Conservation (phyloP, 768 basidiomycete genomes). For the Coprinellus micaceus region DNA sequence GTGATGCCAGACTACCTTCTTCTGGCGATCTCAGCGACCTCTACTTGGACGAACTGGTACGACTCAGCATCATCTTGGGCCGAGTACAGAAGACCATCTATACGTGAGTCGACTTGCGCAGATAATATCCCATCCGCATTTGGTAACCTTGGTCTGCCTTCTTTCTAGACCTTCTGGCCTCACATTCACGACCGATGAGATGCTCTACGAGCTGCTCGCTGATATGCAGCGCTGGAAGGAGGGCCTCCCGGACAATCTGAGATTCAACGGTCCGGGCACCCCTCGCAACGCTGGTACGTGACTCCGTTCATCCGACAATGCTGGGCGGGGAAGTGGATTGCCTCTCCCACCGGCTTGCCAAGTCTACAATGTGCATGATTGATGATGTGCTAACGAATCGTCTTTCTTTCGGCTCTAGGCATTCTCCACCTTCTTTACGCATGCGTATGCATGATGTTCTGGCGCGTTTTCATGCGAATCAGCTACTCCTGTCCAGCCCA, state of each 20-base stretch:
- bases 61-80: conserved; percentile 87
- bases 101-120: conserved; percentile 44
- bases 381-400: too few species aligned
- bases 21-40: conserved; percentile 75
- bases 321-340: background rate
- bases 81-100: conserved; percentile 92
- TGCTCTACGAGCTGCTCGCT: conserved; percentile 56
- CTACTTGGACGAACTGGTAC: conserved; percentile 89
- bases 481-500: conserved; percentile 89
- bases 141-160: conserved; percentile 3
- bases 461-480: conserved; percentile 97
- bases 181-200: conserved; percentile 78
- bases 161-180: conserved; percentile 76
- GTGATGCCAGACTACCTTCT: conserved; percentile 89
- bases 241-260: conserved; percentile 72
- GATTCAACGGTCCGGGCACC: conserved; percentile 70
- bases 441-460: conserved; percentile 94
- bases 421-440: conserved; percentile 85
- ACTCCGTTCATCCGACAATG: background rate
- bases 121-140: background rate
- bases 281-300: conserved; percentile 63
- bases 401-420: conserved; percentile 41
- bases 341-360: too few species aligned
- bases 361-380: too few species aligned
- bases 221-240: conserved; percentile 78